A percentile compares a stretch with the other conserved stretches of the same genome.
These are phyloP conservation scores for Aurinia saxatilis DNA, from an alignment of 345 rosid genomes.

Conservation along the genomic window DNA sequence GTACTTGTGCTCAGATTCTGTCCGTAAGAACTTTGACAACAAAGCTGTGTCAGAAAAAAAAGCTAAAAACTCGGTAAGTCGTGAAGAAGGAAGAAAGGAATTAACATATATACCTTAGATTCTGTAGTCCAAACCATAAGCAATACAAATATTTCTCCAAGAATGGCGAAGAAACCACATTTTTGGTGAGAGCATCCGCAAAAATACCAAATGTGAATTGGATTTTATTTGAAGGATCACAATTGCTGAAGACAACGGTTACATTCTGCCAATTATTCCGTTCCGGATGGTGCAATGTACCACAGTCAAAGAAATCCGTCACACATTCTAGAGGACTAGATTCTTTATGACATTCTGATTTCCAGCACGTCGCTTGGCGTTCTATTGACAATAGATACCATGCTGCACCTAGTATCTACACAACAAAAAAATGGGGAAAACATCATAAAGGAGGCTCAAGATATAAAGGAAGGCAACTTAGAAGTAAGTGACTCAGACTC, in stretches of 20 bases:
- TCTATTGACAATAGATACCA: conserved; percentile 86
- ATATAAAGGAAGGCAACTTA: too few relatives aligned
- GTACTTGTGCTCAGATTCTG: conserved; percentile 43
- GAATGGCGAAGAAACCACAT: conserved; percentile 53
- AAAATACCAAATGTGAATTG: conserved; percentile 64
- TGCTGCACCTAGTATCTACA: conserved; percentile 77
- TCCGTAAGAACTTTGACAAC: conserved; percentile 45
- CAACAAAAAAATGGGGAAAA: neutral
- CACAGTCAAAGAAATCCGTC: conserved; percentile 52
- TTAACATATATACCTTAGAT: conserved; percentile 53
- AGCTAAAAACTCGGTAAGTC: neutral
- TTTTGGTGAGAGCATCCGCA: conserved; percentile 50
- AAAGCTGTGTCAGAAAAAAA: neutral
- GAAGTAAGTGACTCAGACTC: conserved; percentile 28
- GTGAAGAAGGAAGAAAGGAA: neutral
- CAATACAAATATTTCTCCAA: conserved; percentile 71
- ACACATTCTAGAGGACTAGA: conserved; percentile 29
- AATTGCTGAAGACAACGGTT: conserved; percentile 54
- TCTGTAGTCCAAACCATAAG: conserved; percentile 95
- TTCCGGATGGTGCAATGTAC: conserved; percentile 25
- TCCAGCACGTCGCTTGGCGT: conserved; percentile 80
- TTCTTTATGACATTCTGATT: conserved; percentile 54
- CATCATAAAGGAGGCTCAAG: too few relatives aligned
- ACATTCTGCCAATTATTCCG: conserved; percentile 42
- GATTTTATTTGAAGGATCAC: conserved; percentile 45